Evolutionary conservation across 176 grass and related monocot genomes (phyloP).

Genomic region (Aegilops speltoides): DNA sequence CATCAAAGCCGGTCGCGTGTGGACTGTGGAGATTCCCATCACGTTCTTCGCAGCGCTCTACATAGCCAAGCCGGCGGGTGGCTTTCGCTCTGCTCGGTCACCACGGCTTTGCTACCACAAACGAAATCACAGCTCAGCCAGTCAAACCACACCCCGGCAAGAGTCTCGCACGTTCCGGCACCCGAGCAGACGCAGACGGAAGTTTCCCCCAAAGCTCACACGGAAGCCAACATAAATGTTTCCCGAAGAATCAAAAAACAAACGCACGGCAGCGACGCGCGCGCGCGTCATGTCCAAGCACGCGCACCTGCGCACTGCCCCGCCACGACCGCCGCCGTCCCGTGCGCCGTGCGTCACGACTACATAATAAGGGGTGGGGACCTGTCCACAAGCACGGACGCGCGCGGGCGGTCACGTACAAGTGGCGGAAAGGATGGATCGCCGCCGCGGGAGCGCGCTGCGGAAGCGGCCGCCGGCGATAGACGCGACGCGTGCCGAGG

Average conservation of each 20-base stretch:
- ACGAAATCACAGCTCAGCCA: not conserved
- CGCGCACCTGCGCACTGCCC: not conserved
- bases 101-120: not conserved
- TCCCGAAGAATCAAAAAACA: not conserved
- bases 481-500: not conserved
- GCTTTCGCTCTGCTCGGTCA: no score
- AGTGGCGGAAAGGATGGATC: conserved; percentile 15
- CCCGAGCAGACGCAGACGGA: not conserved
- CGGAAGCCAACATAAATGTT: not conserved
- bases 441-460: not conserved
- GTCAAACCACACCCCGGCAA: not conserved
- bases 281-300: not conserved
- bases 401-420: no score
- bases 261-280: not conserved
- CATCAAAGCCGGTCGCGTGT: no score
- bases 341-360: not conserved
- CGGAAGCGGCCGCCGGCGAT: conserved; percentile 36
- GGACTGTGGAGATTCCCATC: no score
- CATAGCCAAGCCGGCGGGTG: not conserved
- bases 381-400: not conserved
- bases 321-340: not conserved
- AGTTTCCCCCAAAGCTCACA: not conserved
- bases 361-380: no score
- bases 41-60: no score
- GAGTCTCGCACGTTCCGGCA: not conserved